These are phyloP conservation scores for Dictyostelium discoideum DNA, from an alignment of 78 protist genomes.

Conservation along the genomic window dicty_2.7 NC_007088.5:3558501-3559000, in stretches of 20 bases:
- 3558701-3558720: constrained; percentile 63
- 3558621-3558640: constrained; percentile 63
- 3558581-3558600: constrained; percentile 79
- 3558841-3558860: constrained; percentile 70
- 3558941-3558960: constrained; percentile 1
- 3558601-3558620: constrained; percentile 71
- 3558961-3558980: constrained; percentile 69
- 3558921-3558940: constrained; percentile 31
- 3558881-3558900: constrained; percentile 80
- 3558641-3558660: neutral
- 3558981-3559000: constrained; percentile 34
- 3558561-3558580: neutral
- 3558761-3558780: constrained; percentile 56
- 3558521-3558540: constrained; percentile 74
- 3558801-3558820: constrained; percentile 61
- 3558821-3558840: constrained; percentile 32
- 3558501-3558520: constrained; percentile 72
- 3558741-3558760: constrained; percentile 51
- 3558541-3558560: constrained; percentile 45
- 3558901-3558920: constrained; percentile 65
- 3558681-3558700: constrained; percentile 56
- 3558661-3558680: constrained; percentile 24
- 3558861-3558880: constrained; percentile 87
- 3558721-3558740: constrained; percentile 33
- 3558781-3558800: constrained; percentile 86